Conservation (phyloP, 106 monocot genomes). For the Cymbidium sinense region DNA sequence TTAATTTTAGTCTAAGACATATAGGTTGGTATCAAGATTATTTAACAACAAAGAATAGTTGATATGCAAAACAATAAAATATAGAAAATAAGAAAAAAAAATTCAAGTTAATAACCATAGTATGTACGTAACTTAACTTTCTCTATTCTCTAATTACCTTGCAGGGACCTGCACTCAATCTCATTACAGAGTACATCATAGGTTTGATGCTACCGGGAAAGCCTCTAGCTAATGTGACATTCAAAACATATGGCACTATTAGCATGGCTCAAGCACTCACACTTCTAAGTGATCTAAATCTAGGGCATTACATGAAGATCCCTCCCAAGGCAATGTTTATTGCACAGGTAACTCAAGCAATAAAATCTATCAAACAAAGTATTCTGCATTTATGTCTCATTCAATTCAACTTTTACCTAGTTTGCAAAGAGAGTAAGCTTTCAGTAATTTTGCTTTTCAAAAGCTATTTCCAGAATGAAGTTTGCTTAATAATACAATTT, state of each 20-base stretch:
- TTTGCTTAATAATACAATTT: too few relatives aligned
- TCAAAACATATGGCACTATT: constrained; percentile 82
- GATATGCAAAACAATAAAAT: too few relatives aligned
- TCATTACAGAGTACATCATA: constrained; percentile 35
- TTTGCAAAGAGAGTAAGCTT: too few relatives aligned
- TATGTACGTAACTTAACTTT: neutral
- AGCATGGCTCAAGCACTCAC: constrained; percentile 74
- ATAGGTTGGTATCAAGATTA: too few relatives aligned
- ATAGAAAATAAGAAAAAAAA: too few relatives aligned
- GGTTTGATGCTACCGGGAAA: constrained; percentile 44
- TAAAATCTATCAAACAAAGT: too few relatives aligned
- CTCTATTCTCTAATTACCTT: neutral
- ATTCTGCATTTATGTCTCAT: too few relatives aligned
- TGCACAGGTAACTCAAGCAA: constrained; percentile 10
- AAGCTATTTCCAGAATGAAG: too few relatives aligned
- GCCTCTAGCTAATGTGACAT: constrained; percentile 75
- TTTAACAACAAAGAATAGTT: too few relatives aligned
- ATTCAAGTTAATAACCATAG: neutral
- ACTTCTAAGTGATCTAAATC: constrained; percentile 35
- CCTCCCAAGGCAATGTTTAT: constrained; percentile 27
- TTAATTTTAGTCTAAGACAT: too few relatives aligned
- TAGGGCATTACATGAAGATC: constrained; percentile 21
- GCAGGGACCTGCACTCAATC: constrained; percentile 14
- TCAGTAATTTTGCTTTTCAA: too few relatives aligned
- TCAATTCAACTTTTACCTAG: too few relatives aligned